Evolutionary conservation across 2,329 filamentous ascomycete genomes (phyloP).

Genomic region (Stemphylium beticola): DNA sequence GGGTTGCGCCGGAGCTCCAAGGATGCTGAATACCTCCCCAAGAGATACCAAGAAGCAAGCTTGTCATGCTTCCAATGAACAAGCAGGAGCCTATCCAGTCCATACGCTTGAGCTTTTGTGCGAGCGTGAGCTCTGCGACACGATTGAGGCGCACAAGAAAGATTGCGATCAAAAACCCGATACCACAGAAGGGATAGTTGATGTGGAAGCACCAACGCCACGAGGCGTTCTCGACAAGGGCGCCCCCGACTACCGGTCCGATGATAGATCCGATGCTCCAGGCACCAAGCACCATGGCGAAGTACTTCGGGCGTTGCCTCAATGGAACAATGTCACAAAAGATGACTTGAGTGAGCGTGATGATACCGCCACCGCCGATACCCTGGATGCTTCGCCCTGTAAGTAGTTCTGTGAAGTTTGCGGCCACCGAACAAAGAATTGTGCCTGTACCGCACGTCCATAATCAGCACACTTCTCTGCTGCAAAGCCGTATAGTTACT

Average conservation of each 20-base stretch:
- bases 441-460: conserved; percentile 25
- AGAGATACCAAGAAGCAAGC: conserved; percentile 51
- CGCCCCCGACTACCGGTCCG: conserved; percentile 58
- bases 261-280: conserved; percentile 63
- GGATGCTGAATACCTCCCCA: conserved; percentile 51
- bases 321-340: conserved; percentile 55
- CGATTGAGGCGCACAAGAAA: conserved; percentile 32
- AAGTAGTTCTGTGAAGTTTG: conserved; percentile 44
- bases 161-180: conserved; percentile 32
- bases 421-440: conserved; percentile 50
- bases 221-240: conserved; percentile 57
- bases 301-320: conserved; percentile 49
- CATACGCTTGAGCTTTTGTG: conserved; percentile 36
- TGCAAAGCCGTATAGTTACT: background rate
- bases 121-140: conserved; percentile 21
- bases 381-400: conserved; percentile 48
- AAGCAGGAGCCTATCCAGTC: conserved; percentile 54
- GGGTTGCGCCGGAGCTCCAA: conserved; percentile 50
- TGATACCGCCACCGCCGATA: conserved; percentile 49
- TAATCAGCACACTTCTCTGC: background rate
- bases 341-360: conserved; percentile 52
- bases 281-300: conserved; percentile 47
- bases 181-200: conserved; percentile 62
- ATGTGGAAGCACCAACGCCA: conserved; percentile 72
- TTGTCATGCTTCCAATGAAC: conserved; percentile 47